phyloP scores from a whole-genome alignment of 345 rosid species.

The Luvunga scandens region DNA sequence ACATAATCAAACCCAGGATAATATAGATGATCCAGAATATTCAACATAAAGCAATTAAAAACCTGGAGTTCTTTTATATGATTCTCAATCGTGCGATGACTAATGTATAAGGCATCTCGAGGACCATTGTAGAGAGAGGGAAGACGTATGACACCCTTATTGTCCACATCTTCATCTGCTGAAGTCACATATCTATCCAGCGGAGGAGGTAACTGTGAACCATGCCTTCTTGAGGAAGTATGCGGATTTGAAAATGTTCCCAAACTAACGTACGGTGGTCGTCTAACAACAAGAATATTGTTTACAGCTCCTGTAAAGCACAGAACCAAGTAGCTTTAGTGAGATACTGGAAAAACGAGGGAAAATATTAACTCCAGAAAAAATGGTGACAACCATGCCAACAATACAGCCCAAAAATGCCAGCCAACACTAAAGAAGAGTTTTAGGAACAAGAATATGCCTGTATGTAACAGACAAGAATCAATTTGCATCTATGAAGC shows the following conservation, averaged over 20 bases:
- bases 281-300: constrained; percentile 59
- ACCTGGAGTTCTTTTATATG: constrained; percentile 81
- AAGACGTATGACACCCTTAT: constrained; percentile 41
- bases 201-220: constrained; percentile 52
- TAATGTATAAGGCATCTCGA: constrained; percentile 30
- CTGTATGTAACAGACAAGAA: not conserved
- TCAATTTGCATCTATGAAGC: not conserved
- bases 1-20: not conserved
- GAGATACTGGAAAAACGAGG: not conserved
- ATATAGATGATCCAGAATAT: not conserved
- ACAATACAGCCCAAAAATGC: not conserved
- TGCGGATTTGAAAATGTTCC: constrained; percentile 23
- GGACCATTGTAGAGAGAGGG: constrained; percentile 24
- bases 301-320: constrained; percentile 58
- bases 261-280: constrained; percentile 22
- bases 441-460: not conserved
- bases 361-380: not conserved
- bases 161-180: constrained; percentile 36
- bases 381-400: not conserved
- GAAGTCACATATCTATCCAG: constrained; percentile 50
- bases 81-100: constrained; percentile 40
- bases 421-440: not conserved
- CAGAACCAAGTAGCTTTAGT: not conserved
- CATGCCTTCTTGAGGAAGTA: constrained; percentile 52
- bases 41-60: constrained; percentile 12